A percentile compares a stretch with the other conserved stretches of the same genome.
Conservation (phyloP, 176 grass and related monocot species). For the Lolium rigidum region DNA sequence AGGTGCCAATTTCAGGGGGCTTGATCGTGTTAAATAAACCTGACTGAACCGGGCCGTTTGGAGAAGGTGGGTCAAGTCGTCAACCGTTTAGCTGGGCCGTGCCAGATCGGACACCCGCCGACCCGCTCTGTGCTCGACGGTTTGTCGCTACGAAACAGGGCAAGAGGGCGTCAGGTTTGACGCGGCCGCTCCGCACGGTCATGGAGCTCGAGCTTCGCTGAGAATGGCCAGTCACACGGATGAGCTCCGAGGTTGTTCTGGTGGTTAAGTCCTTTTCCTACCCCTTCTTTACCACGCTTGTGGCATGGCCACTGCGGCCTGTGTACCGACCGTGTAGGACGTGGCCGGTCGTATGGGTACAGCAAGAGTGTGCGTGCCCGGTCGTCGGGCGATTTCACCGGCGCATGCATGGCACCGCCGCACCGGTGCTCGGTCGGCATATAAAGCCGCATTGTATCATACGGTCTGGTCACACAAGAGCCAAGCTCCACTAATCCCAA, state of each 20-base stretch:
- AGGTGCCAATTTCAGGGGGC: not conserved
- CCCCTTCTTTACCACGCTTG: constrained; percentile 54
- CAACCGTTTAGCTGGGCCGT: constrained; percentile 40
- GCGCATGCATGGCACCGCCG: constrained; percentile 20
- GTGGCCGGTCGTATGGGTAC: not conserved
- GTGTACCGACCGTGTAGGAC: not conserved
- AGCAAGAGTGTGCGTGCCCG: constrained; percentile 18
- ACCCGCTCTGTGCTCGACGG: not conserved
- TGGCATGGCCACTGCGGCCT: constrained; percentile 23
- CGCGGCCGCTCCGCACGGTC: not conserved
- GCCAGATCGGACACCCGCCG: not conserved
- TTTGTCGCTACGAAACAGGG: not conserved
- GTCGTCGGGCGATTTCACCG: constrained; percentile 17
- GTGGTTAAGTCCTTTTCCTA: constrained; percentile 25
- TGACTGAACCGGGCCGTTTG: constrained; percentile 15
- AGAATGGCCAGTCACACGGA: too few relatives aligned
- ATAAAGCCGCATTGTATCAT: constrained; percentile 6
- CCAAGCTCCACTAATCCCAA: not conserved
- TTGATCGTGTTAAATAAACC: constrained; percentile 5
- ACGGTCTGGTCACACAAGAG: not conserved
- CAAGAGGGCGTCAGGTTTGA: not conserved
- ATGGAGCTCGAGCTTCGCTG: not conserved
- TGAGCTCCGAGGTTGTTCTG: constrained; percentile 28
- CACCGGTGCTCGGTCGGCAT: constrained; percentile 1
- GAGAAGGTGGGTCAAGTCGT: not conserved